Evolutionary conservation across 2,329 filamentous ascomycete genomes (phyloP), one percentile per base, ranked within the genome.

Genomic region (Pestalotiopsis sp.): DNA sequence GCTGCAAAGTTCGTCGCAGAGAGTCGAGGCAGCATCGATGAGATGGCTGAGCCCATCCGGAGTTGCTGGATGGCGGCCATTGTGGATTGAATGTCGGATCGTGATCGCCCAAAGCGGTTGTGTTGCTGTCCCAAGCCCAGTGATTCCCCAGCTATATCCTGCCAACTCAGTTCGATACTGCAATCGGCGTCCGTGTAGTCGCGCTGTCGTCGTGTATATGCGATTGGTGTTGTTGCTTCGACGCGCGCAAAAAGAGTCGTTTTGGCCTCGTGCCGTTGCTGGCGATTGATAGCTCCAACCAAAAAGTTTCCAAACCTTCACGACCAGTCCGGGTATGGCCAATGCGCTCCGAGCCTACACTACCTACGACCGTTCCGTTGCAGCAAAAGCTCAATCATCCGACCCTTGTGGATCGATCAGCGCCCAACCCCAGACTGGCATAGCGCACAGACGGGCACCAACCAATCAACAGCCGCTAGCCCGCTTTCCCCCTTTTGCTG

Each of bases 1-100:
- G 80, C 77, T 69, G 82, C 78, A 66, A 82, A 76, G 61, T 78
- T 78, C 69, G 82, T 76, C 60, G 83, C 78, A 61, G 84, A 82
- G 61, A 89, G 78, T 70, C 86, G 83, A 65, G 90, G 88, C 68
- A 92, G 80, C 71, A 92, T 84, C 62, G 86, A 81, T 25, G 84
- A 79, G 65, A 82, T 75, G 49, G 80, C 78, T 58, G 76, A 77
- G 60, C 81, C 80, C 39, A 79, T 77, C 67, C 80, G 79, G 39
- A 82, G 76, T 65, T 78, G 78, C 70, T 82, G 80, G 70, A 78
- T 69, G 58, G 80, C 80, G 62, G 85, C 85, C 86, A 88, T 88
- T 66, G 73, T 80, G 74, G 67, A 41, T 70, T 67, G 31, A 13
- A 7, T 14, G 12, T 59, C 25, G 25, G 23, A 59, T 59, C 57